Percentiles rank a stretch among this genome's conserved stretches.
Conservation (phyloP, 176 grass and related monocot species). For the Avena eriantha region DNA sequence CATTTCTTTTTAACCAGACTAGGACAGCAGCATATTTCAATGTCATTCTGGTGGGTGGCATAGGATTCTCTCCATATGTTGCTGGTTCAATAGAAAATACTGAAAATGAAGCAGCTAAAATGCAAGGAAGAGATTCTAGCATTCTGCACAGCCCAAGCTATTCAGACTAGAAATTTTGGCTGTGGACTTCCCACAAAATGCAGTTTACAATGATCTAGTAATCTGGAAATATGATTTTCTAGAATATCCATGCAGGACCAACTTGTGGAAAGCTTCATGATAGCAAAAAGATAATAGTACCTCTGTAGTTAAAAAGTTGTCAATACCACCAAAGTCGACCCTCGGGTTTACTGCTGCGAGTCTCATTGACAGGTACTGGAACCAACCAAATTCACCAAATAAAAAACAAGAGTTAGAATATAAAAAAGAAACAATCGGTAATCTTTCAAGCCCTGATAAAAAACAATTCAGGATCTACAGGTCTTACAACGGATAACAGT, state of each 20-base stretch:
- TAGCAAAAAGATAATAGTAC: conserved; percentile 39
- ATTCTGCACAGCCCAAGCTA: neutral
- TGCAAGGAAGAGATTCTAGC: neutral
- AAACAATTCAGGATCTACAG: neutral
- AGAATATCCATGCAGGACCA: conserved; percentile 10
- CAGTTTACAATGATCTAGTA: neutral
- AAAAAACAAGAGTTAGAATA: neutral
- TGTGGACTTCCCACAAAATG: neutral
- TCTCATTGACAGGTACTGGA: conserved; percentile 90
- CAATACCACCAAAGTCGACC: conserved; percentile 74
- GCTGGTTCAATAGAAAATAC: neutral
- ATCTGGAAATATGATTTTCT: neutral
- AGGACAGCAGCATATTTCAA: conserved; percentile 8
- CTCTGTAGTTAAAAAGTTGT: conserved; percentile 74
- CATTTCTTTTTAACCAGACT: conserved; percentile 7
- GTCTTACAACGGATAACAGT: conserved; percentile 7
- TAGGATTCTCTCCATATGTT: conserved; percentile 17
- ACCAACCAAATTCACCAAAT: conserved; percentile 34
- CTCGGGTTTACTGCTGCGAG: conserved; percentile 81
- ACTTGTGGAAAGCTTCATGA: conserved; percentile 26
- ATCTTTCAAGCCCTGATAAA: neutral
- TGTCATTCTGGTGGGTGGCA: conserved; percentile 12
- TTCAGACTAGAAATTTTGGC: conserved; percentile 14
- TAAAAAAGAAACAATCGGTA: neutral
- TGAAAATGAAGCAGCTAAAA: conserved; percentile 6